Base-by-base conservation (phyloP, 179 eudicot genomes). In the Heliamphora pulchella region DNA sequence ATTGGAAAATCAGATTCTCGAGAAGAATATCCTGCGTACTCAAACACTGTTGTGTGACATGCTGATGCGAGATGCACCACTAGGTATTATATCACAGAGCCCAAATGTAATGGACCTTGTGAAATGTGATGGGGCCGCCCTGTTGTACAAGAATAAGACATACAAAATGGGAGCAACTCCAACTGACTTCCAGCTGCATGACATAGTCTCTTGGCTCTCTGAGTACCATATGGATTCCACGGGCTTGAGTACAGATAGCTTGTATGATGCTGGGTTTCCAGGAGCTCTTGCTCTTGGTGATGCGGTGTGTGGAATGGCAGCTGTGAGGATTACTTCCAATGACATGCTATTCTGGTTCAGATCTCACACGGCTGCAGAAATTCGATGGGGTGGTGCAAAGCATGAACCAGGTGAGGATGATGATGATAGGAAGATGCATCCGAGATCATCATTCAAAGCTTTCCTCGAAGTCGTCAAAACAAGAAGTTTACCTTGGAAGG, bases 81-180 rank as follows among this genome's bases (percentile, higher is more conserved):
- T 94, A 0, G 99, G 98, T 63, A 94, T 96, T 17, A 87, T 96
- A 73, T 83, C 93, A 18, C 94, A 92, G 80, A 90, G 85, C 85
- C 99, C 99, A 18, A 96, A 92, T 63, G 75, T 96, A 55, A 91
- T 92, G 99, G 99, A 94, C 80, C 97, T 96, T 47, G 96, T 96
- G 18, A 96, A 92, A 80, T 96, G 98, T 84, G 97, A 96, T 48
- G 99, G 99, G 41, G 99, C 99, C 55, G 96, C 84, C 9, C 85
- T 96, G 67, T 15, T 96, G 43, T 94, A 89, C 87, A 90, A 94
- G 62, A 87, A 83, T 50, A 83, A 88, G 75, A 63, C 90, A 17
- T 85, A 93, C 87, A 85, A 82, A 84, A 63, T 96, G 80, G 99
- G 99, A 10, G 51, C 82, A 20, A 85, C 97, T n/a, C 99, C 99